These are phyloP conservation scores for Manihot esculenta DNA, from an alignment of 441 rosid genomes.

Conservation along the genomic window DNA sequence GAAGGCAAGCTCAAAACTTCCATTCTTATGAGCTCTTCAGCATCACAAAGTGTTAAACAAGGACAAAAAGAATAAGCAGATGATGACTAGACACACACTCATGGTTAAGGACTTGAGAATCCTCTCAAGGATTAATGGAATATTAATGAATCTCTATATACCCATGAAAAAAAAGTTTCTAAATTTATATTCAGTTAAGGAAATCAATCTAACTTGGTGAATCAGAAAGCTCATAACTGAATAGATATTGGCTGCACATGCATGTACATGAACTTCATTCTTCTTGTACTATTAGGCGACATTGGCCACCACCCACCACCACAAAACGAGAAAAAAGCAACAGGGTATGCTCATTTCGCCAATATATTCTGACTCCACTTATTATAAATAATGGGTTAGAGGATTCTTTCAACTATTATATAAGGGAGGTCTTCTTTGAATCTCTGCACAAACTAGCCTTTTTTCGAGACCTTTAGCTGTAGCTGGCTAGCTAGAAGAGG, in stretches of 20 bases:
- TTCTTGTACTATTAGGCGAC: background rate
- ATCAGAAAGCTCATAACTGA: slow-evolving; percentile 4
- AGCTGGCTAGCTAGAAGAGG: background rate
- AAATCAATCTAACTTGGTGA: background rate
- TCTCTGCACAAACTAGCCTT: background rate
- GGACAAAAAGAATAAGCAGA: background rate
- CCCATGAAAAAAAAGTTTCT: background rate
- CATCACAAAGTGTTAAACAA: background rate
- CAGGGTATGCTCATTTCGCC: too few species aligned
- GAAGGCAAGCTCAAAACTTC: too few species aligned
- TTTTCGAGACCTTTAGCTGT: background rate
- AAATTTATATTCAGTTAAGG: background rate
- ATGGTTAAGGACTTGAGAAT: background rate
- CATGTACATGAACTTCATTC: too few species aligned
- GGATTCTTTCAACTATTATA: slow-evolving; percentile 4
- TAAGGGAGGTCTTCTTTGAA: background rate
- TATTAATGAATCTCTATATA: background rate
- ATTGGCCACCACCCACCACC: background rate
- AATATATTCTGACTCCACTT: background rate
- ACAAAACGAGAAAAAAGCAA: background rate
- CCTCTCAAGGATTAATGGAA: too few species aligned
- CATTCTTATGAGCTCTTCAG: background rate
- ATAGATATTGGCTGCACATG: slow-evolving; percentile 3
- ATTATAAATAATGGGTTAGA: background rate
- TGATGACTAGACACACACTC: slow-evolving; percentile 25